Evolutionary conservation across 2,329 filamentous ascomycete genomes (phyloP), one percentile per base, ranked within the genome.

Genomic region (Aureobasidium sp.): DNA sequence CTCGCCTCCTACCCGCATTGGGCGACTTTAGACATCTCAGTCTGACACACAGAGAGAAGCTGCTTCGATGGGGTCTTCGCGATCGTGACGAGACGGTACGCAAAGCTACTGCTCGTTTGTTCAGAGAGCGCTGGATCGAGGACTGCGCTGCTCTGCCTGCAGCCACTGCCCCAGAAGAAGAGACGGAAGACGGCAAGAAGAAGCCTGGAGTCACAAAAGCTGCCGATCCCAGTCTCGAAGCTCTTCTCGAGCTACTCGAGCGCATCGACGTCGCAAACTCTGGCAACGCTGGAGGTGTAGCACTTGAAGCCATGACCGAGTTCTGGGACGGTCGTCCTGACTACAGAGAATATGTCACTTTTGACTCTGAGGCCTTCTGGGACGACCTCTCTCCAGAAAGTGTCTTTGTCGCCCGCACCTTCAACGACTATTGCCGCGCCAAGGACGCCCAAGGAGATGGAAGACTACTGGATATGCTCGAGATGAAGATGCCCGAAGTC

Each of bases 71-170:
- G 94, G 94, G 94, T 56, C 79, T 99, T 44, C 86, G 92, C 42
- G 94, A 99, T 73, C 85, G 94, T 74, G 94, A 99, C 67, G 93
- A 97, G 67, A 91, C 89, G 68, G 94, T 99, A 14, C 86, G 92
- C 58, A 96, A 96, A 73, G 93, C 93, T 9, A 90, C 94, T 3
- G 91, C 89, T 8, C 87, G 90, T 49, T 80, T 97, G 7, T 99
- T 99, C 77, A 86, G 89, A 64, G 92, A 97, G 71, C 85, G 91
- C n/a, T 99, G 94, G 94, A 93, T 99, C 64, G 93, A 97, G 71
- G 91, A 97, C 70, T 97, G 92, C 69, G 91, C 89, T 6, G 87
- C 87, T 2, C 80, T 83, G 1, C 78, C 81, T 8, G 82, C 86
- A 41, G 79, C 81, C 20, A 84, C 84, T 42, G 82, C 82, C 53